Conservation (phyloP, 2,329 filamentous ascomycete genomes). For the Nothophaeocryptopus gaeumannii region DNA sequence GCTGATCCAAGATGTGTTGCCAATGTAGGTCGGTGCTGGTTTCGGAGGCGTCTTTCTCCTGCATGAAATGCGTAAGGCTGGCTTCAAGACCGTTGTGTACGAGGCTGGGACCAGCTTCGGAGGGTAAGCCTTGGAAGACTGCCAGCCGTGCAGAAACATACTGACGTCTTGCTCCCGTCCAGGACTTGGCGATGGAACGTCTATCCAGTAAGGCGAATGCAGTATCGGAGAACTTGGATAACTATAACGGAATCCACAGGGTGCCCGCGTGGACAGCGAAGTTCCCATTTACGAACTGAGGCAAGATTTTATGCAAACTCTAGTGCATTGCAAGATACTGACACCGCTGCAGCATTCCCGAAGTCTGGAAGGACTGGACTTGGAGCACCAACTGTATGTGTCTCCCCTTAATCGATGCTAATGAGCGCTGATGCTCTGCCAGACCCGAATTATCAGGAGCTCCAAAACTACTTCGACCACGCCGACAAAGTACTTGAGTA, state of each 20-base stretch:
- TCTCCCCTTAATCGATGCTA: too few relatives aligned
- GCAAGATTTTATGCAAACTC: too few relatives aligned
- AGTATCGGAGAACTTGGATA: too few relatives aligned
- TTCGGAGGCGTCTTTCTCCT: slow-evolving; percentile 45
- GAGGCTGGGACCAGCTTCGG: slow-evolving; percentile 38
- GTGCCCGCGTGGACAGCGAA: slow-evolving; percentile 46
- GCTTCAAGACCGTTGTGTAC: slow-evolving; percentile 35
- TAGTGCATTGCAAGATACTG: too few relatives aligned
- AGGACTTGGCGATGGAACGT: slow-evolving; percentile 47
- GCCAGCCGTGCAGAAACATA: too few relatives aligned
- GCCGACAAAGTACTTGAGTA: slow-evolving; percentile 53
- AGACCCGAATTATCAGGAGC: slow-evolving; percentile 37
- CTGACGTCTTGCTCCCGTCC: slow-evolving; percentile 31
- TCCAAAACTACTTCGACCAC: slow-evolving; percentile 59
- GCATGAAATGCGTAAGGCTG: slow-evolving; percentile 22
- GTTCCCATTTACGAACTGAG: slow-evolving; percentile 41
- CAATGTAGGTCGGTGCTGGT: slow-evolving; percentile 22
- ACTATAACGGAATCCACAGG: too few relatives aligned
- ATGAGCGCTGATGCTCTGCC: too few relatives aligned
- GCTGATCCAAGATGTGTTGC: too few relatives aligned
- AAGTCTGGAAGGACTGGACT: too few relatives aligned
- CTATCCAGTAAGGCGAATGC: slow-evolving; percentile 23
- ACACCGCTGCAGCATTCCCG: too few relatives aligned
- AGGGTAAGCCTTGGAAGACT: slow-evolving; percentile 14
- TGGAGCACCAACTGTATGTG: too few relatives aligned